phyloP scores from a whole-genome alignment of 2,329 filamentous ascomycete species.

The Rugonectria rugulosa region DNA sequence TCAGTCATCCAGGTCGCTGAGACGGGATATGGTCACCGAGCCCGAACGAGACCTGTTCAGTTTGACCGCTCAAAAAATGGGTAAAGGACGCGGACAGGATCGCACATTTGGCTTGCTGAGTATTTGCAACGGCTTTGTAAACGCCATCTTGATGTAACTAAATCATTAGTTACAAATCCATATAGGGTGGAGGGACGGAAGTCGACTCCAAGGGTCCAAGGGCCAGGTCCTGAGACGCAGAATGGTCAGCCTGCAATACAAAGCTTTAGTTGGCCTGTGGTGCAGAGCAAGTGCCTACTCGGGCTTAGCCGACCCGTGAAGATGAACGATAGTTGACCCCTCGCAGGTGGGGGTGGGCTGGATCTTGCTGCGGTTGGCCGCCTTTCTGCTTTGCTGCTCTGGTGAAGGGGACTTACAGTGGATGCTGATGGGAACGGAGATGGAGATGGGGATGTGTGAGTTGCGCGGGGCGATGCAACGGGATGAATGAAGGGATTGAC shows the following conservation, averaged over 20 bases:
- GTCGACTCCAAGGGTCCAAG: slow-evolving; percentile 1
- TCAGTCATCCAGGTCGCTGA: no score
- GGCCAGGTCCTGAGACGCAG: not conserved
- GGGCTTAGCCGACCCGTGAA: slow-evolving; percentile 16
- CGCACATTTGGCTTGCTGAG: no score
- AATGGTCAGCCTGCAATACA: slow-evolving; percentile 2
- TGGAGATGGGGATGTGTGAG: no score
- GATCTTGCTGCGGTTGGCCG: slow-evolving; percentile 7
- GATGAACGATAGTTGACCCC: slow-evolving; percentile 17
- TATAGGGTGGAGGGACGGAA: slow-evolving; percentile 5
- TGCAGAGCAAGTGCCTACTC: slow-evolving; percentile 18
- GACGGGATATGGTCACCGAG: no score
- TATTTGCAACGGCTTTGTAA: not conserved
- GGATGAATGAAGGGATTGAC: not conserved
- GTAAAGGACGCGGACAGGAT: no score
- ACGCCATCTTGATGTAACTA: no score
- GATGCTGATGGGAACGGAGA: no score
- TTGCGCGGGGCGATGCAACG: no score
- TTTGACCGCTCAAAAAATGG: no score
- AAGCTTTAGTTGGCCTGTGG: slow-evolving; percentile 13
- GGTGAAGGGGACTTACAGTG: not conserved
- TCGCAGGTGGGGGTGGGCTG: slow-evolving; percentile 14
- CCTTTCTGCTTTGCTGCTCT: not conserved
- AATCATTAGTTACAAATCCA: not conserved
- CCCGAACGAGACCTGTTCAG: no score